Evolutionary conservation across 139 green algal genomes (phyloP).

Genomic region (Picochlorum sp.): DNA sequence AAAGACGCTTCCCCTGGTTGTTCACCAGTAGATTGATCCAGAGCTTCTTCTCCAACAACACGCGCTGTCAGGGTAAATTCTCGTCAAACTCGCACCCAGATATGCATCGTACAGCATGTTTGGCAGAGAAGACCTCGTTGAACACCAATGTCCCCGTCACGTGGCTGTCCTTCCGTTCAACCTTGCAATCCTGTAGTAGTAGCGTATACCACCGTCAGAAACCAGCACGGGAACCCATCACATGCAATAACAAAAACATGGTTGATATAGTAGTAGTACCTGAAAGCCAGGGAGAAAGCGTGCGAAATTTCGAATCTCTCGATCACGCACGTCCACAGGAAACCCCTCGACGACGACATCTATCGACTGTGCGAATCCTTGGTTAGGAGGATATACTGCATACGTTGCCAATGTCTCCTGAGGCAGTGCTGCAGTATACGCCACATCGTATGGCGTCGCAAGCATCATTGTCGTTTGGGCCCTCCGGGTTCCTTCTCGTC

Average conservation of each 20-base stretch:
- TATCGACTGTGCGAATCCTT: too few species aligned
- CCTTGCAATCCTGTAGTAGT: not conserved
- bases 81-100: conserved; percentile 1
- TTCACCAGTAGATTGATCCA: not conserved
- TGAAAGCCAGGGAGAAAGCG: conserved; percentile 87
- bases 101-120: not conserved
- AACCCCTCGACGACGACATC: conserved; percentile 47
- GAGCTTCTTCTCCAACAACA: not conserved
- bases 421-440: too few species aligned
- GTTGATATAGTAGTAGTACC: conserved; percentile 26
- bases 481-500: too few species aligned
- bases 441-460: too few species aligned
- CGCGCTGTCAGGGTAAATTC: not conserved
- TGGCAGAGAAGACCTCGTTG: not conserved
- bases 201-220: not conserved
- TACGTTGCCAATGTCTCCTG: too few species aligned
- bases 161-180: not conserved
- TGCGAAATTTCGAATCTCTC: conserved; percentile 91
- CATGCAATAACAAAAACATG: not conserved
- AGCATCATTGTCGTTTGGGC: too few species aligned
- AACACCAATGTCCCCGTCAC: not conserved
- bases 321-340: conserved; percentile 76
- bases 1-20: not conserved
- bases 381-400: too few species aligned
- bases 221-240: not conserved